These are phyloP conservation scores for Globisporangium takayamanum DNA, from an alignment of 352 stramenopile genomes.

Conservation along the genomic window DNA sequence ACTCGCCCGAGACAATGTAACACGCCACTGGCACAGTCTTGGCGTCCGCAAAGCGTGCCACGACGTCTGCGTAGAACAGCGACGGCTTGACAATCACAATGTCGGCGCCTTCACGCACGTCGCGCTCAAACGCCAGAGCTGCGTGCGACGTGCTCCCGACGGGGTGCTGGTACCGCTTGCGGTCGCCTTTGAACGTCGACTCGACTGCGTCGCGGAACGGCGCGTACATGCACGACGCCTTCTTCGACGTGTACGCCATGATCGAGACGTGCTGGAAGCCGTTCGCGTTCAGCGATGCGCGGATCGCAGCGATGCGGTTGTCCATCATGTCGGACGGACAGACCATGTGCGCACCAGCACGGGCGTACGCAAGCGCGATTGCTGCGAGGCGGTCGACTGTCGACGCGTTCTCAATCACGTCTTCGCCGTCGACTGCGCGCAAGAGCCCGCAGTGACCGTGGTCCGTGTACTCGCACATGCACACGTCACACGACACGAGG, in stretches of 20 bases:
- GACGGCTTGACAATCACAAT: conserved; percentile 99
- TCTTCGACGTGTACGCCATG: conserved; percentile 99
- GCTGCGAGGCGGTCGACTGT: conserved; percentile 95
- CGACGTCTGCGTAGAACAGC: conserved; percentile 98
- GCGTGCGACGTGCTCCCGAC: conserved; percentile 81
- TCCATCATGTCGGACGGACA: conserved; percentile 97
- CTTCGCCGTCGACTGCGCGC: conserved; percentile 88
- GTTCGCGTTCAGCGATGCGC: conserved; percentile 92
- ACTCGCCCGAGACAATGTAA: conserved; percentile 99
- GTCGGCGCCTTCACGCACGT: conserved; percentile 91
- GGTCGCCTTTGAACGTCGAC: conserved; percentile 91
- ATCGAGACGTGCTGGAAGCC: conserved; percentile 98
- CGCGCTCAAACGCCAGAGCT: conserved; percentile 67
- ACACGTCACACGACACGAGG: conserved; percentile 83
- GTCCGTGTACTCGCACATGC: conserved; percentile 89
- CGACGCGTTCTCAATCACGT: conserved; percentile 95
- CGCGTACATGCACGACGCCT: conserved; percentile 94
- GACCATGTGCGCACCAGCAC: conserved; percentile 96
- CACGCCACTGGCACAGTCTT: conserved; percentile 94
- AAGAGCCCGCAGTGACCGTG: conserved; percentile 84
- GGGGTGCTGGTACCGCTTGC: conserved; percentile 97
- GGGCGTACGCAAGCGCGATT: conserved; percentile 93
- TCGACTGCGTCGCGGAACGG: conserved; percentile 97
- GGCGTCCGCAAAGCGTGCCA: conserved; percentile 89
- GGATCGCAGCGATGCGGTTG: conserved; percentile 94